Evolutionary conservation across 768 basidiomycete species (phyloP), one percentile per base, ranked within the genome.

Genomic region (Kwoniella heveanensis): DNA sequence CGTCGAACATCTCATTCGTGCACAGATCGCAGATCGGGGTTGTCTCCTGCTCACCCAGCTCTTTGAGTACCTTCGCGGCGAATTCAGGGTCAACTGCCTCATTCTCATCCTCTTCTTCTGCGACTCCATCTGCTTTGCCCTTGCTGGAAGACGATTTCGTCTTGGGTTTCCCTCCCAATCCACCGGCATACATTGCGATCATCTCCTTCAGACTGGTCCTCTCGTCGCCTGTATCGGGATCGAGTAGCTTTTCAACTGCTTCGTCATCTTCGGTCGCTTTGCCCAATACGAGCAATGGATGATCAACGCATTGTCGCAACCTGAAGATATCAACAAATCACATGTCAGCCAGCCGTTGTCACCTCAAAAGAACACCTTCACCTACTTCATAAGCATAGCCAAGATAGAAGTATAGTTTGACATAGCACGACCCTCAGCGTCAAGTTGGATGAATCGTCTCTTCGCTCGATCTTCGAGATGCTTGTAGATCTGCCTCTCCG

Each of bases 331-430:
- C 8, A n/a, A 47, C 44, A 19, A 46, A n/a, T 5, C 32, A 32
- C 32, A 32, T 13, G 32, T 32, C 30, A 57, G 37, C 22, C 10
- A 48, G 24, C 22, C 12, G 10, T 24, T 17, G 10, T 6, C 22
- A 24, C 39, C 10, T 44, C 9, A 8, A 9, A 19, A 44, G 10
- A 17, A 44, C 39, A 10, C 32, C 3, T 21, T 19, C 37, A 80
- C 85, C 25, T 59, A 92, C 92, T 88, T 86, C 91, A 95, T 95
- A 29, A 97, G 83, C 89, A 95, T 92, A 13, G 93, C 91, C 71
- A 97, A 85, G 62, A 82, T 82, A 30, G 79, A 80, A 0, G 80
- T 81, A 60, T 81, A 80, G 57, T 82, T 78, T 6, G 76, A 93
- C 91, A 77, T 91, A 87, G 21, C 90, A 89, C 77, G 90, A 89